Base-by-base conservation (phyloP, 805 yeast genomes). In the Hanseniaspora lindneri region DNA sequence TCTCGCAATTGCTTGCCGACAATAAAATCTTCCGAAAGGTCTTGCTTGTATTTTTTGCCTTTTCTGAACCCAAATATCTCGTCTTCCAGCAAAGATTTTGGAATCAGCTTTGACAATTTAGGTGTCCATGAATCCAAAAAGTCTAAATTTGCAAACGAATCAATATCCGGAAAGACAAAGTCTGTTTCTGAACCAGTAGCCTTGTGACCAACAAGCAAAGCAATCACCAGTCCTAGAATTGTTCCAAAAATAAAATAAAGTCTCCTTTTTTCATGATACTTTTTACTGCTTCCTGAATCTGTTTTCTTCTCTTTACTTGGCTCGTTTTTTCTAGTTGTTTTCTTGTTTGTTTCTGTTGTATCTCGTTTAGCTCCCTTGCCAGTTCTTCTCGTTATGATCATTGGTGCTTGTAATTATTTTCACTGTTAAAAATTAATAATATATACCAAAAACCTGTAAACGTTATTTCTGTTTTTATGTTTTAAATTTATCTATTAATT, bases 21-120 rank as follows among this genome's bases (percentile, higher is more conserved):
- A 0, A 92, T 85, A 66, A 92, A 92, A 42, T 88, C 78, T 52
- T 86, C 94, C 5, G 86, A 75, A 4, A 82, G 70, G 33, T 80
- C 80, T 19, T 69, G 53, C 10, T 50, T 54, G 1, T 29, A 43
- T 32, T 58, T 59, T 11, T 52, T 40, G 29, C 11, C 11, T 4
- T 56, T 50, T 8, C 51, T 49, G 1, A 58, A 41, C 4, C 54
- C 54, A 29, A 88, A 65, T 35, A 84, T 74, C 6, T 74, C 67
- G 11, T 46, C 49, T 32, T 46, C 49, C 46, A 76, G 73, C 14
- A 88, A 58, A 1, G 80, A 70, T 1, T 69, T 65, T 2, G 96
- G 96, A 14, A 49, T 34, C 4, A 49, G 4, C 5, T 49, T 49
- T 2, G 48, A 19, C n/a, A 88, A 65, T 20, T 72, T 68, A 21